Evolutionary conservation across 371 early-diverging fungal species (phyloP).

Genomic region (Apophysomyces ossiformis): DNA sequence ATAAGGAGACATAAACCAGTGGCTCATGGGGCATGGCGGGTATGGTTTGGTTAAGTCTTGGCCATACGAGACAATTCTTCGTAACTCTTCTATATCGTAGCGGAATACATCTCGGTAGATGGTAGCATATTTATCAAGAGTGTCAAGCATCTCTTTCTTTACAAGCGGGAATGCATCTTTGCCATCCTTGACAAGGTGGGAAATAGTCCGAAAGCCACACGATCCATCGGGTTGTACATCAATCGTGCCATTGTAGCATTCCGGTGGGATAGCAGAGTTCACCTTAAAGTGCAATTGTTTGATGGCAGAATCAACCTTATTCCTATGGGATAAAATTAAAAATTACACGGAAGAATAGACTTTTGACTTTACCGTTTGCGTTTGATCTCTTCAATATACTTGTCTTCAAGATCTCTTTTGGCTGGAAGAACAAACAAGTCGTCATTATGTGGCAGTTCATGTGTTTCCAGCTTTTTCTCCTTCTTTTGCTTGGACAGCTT

Average conservation of each 20-base stretch:
- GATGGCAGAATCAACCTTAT: not conserved
- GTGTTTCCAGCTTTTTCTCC: not conserved
- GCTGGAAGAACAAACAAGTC: not conserved
- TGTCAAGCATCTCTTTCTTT: not conserved
- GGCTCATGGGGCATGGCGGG: not conserved
- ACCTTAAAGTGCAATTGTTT: not conserved
- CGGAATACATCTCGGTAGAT: not conserved
- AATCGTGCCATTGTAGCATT: slow-evolving; percentile 2
- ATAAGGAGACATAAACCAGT: not conserved
- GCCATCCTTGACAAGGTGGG: slow-evolving; percentile 18
- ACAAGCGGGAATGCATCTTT: not conserved
- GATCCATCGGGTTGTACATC: not conserved
- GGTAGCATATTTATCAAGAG: not conserved
- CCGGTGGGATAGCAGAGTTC: not conserved
- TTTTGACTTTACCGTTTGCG: not conserved
- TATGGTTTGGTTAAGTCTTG: not conserved
- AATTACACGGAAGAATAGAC: not conserved
- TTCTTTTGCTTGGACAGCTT: no score
- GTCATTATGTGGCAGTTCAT: not conserved
- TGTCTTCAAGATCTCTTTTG: slow-evolving; percentile 5
- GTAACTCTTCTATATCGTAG: not conserved
- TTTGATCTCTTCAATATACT: not conserved
- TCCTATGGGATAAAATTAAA: not conserved
- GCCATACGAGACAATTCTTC: not conserved
- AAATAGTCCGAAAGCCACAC: slow-evolving; percentile 3